These are phyloP conservation scores for Coemansia sp. DNA, from an alignment of 192 early-diverging fungal genomes.

Conservation along the genomic window DNA sequence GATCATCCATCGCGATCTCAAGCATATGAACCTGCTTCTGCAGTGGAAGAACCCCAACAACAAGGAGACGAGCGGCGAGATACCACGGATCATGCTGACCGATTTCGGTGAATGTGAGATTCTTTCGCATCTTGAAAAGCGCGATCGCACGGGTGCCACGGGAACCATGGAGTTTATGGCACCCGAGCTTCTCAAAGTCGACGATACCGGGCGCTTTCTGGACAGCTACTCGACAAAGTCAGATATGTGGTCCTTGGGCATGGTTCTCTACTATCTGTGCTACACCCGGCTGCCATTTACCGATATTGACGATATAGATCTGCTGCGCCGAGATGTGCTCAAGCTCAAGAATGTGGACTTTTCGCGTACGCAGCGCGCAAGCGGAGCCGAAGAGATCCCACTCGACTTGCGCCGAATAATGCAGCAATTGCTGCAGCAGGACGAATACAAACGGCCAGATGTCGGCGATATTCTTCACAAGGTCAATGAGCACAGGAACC, in stretches of 20 bases:
- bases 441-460: slow-evolving; percentile 40
- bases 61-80: slow-evolving; percentile 31
- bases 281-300: slow-evolving; percentile 78
- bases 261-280: slow-evolving; percentile 90
- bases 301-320: slow-evolving; percentile 87
- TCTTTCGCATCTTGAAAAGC: slow-evolving; percentile 60
- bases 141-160: slow-evolving; percentile 89
- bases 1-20: slow-evolving; percentile 92
- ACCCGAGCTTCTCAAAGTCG: slow-evolving; percentile 66
- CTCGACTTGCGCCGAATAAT: slow-evolving; percentile 32
- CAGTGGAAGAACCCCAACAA: slow-evolving; percentile 56
- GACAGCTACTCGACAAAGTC: slow-evolving; percentile 80
- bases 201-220: slow-evolving; percentile 62
- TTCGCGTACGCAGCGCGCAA: slow-evolving; percentile 14
- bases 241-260: slow-evolving; percentile 95
- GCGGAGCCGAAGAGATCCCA: slow-evolving; percentile 24
- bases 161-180: slow-evolving; percentile 95
- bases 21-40: slow-evolving; percentile 88
- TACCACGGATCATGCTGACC: slow-evolving; percentile 80
- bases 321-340: slow-evolving; percentile 75
- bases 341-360: slow-evolving; percentile 50
- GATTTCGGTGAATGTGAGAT: slow-evolving; percentile 99
- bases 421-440: slow-evolving; percentile 32
- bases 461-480: slow-evolving; percentile 23
- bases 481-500: slow-evolving; percentile 19